Evolutionary conservation across 352 stramenopile species (phyloP), one percentile per base, ranked within the genome.

Genomic region (Pythium chondricola): DNA sequence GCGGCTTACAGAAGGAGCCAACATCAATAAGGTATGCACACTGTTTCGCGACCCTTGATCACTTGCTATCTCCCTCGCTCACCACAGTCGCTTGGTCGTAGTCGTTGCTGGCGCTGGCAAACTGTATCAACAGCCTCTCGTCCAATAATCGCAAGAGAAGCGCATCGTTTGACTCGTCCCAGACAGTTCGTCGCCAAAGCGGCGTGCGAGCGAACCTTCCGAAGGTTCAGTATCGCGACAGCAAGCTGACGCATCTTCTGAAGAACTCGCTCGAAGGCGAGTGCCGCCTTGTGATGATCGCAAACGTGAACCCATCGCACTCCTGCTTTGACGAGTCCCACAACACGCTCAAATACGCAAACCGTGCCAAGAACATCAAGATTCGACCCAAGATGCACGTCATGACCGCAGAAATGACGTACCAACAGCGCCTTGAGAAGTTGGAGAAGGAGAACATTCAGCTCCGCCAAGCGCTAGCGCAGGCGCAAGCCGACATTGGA

Each of bases 351-450:
- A 96, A 96, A 67, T 84, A 82, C 41, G 85, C 85, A 7, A 94
- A 95, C 36, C 71, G 85, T 13, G 85, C 85, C 22, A 96, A 95
- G 60, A 93, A 93, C 50, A 95, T 96, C 63, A 93, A 94, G 52
- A 95, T 88, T 26, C 75, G 83, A 9, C 78, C 85, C 2, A 84
- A 83, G 50, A 73, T 74, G 60, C 86, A 96, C 54, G 80, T 95
- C 31, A 68, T 95, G 46, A 90, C 72, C 2, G 69, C 69, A 2
- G 72, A 81, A 27, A 83, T 83, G 72, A 81, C 69, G 18, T 74
- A 77, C 42, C 60, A 79, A 22, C 72, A 83, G 45, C 72, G 70
- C 11, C 72, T 79, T 22, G 72, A 74, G 33, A 70, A 75, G 41
- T 58, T 83, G 2, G 72, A 83, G 46, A 64, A 69, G 21, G 72